Conservation (phyloP, 2,329 filamentous ascomycete genomes). For the Aureobasidium namibiae region DNA sequence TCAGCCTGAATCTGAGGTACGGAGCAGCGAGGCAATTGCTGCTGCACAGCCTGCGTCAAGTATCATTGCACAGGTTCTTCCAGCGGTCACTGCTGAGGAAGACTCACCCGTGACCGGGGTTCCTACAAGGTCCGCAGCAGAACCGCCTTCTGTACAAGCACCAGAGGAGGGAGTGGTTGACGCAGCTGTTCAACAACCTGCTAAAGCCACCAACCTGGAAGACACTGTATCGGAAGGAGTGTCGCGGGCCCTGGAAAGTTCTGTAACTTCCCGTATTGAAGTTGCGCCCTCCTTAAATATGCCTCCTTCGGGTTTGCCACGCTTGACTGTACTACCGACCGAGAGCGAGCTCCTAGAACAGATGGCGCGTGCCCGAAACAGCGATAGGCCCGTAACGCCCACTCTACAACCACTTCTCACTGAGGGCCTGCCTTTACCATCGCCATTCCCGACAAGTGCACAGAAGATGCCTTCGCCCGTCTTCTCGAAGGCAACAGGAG, state of each 20-base stretch:
- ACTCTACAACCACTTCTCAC: slow-evolving; percentile 23
- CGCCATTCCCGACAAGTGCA: slow-evolving; percentile 23
- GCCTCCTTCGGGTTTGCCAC: slow-evolving; percentile 22
- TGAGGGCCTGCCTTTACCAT: slow-evolving; percentile 25
- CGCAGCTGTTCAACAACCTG: background rate
- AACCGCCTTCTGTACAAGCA: background rate
- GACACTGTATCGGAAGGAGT: background rate
- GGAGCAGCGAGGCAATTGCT: background rate
- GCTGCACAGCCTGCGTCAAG: background rate
- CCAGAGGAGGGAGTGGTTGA: background rate
- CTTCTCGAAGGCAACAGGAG: background rate
- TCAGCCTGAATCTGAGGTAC: background rate
- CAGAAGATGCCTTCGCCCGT: slow-evolving; percentile 11
- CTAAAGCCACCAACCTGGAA: background rate
- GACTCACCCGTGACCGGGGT: background rate
- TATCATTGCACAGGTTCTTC: background rate
- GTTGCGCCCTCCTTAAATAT: slow-evolving; percentile 11
- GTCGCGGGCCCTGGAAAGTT: background rate
- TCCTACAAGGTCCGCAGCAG: background rate
- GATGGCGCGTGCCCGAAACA: background rate
- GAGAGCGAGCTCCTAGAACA: background rate
- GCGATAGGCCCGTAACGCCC: slow-evolving; percentile 22
- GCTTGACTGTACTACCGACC: slow-evolving; percentile 18
- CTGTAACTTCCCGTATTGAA: background rate
- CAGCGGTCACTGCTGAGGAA: background rate